Evolutionary conservation across 2,329 filamentous ascomycete genomes (phyloP).

Genomic region (Cadophora malorum): DNA sequence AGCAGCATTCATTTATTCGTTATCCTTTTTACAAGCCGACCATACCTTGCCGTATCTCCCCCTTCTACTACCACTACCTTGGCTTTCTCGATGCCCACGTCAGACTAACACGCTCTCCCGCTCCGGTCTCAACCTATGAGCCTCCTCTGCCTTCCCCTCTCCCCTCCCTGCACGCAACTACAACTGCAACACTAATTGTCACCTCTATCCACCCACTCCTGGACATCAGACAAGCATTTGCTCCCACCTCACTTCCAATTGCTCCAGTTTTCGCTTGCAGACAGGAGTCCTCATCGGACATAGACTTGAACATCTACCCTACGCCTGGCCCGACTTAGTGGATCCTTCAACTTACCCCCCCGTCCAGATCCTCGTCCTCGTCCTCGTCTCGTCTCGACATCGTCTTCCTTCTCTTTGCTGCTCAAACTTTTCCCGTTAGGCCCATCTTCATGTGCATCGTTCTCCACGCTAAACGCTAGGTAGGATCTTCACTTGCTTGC

Average conservation of each 20-base stretch:
- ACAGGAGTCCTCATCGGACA: neutral
- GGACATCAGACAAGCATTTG: slow-evolving; percentile 7
- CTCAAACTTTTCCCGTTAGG: slow-evolving; percentile 9
- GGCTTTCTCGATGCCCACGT: too few species aligned
- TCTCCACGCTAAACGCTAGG: slow-evolving; percentile 14
- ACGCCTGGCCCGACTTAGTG: slow-evolving; percentile 2
- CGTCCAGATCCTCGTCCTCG: neutral
- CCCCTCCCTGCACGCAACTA: neutral
- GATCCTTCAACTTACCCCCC: neutral
- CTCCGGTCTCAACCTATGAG: slow-evolving; percentile 3
- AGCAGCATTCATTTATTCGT: too few species aligned
- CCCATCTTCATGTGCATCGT: slow-evolving; percentile 6
- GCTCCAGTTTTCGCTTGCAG: neutral
- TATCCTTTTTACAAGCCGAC: too few species aligned
- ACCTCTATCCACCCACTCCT: neutral
- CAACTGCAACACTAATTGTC: neutral
- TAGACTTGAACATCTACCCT: neutral
- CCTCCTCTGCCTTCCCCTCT: slow-evolving; percentile 3
- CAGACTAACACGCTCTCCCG: neutral
- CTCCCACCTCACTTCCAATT: neutral
- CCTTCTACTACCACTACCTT: neutral
- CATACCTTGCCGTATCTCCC: neutral
- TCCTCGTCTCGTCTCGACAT: slow-evolving; percentile 1
- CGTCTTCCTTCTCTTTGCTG: neutral
- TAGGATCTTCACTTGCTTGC: slow-evolving; percentile 14